Base-by-base conservation (phyloP, 371 early-diverging fungal species). In the Haplosporangium sp. region DNA sequence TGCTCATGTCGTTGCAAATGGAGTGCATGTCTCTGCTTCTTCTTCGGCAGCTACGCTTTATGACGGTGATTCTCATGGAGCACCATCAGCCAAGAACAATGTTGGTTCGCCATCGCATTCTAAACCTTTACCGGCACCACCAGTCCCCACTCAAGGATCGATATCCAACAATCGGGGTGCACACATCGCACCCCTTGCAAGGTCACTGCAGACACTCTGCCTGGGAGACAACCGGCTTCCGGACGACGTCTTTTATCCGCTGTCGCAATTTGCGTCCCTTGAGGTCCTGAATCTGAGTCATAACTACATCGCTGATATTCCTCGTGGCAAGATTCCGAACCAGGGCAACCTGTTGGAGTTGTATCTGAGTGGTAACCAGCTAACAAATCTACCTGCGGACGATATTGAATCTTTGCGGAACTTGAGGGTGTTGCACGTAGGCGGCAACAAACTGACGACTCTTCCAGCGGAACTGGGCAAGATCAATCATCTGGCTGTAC, bases 381-480 rank as follows among this genome's bases (percentile, higher is more conserved):
- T 97, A 40, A 86, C 93, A 10, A 89, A 89, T 0, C 80, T 96
- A 16, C 96, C 96, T 6, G 93, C 90, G 16, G 95, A 95, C 53
- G 97, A 95, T 55, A 89, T 96, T 18, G 94, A 92, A 54, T 86
- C 86, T 23, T 84, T 94, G 60, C 84, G 90, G 41, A 86, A 83
- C 41, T 64, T 96, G 38, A 86, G 88, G 20, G 85, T 92, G 10
- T 72, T 97, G 50, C 92, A 94, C 69, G 84, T 97, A 43, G 95
- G 95, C 73, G 93, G 94, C 29, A 97, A 97, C 82, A 94, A 93
- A 74, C 83, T 97, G 40, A 92, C 92, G 64, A 94, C 95, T 0
- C 81, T 97, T 5, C 96, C 97, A 7, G 93, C 94, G 9, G 96
- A 96, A 85, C 87, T 97, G 40, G 92, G 93, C 59, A 95, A 95